Conservation (phyloP, 1,284 basidiomycete genomes). For the Fomes fomentarius region DNA sequence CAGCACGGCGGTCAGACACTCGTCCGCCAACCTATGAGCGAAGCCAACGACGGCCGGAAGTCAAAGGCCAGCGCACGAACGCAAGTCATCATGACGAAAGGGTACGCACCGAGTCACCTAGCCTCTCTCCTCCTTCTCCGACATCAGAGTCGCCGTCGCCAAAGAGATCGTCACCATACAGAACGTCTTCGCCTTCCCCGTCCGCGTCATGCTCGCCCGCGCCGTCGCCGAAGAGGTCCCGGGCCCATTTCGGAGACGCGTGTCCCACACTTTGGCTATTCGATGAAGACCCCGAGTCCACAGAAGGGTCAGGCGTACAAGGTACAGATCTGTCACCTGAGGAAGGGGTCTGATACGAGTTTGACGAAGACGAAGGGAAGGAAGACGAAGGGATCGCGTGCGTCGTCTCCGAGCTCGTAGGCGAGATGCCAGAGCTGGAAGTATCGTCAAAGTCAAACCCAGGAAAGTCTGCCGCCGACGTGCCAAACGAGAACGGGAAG, state of each 20-base stretch:
- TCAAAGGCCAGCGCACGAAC: constrained; percentile 10
- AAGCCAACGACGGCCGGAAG: neutral
- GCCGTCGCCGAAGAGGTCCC: constrained; percentile 13
- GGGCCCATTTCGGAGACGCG: constrained; percentile 12
- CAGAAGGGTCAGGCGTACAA: constrained; percentile 12
- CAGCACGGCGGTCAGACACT: neutral
- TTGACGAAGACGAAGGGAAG: neutral
- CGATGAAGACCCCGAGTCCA: constrained; percentile 1
- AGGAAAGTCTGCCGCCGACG: neutral
- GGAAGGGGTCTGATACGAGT: neutral
- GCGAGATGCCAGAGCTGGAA: neutral
- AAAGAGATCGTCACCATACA: constrained; percentile 7
- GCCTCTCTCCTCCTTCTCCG: too few relatives aligned
- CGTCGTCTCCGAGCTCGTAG: neutral
- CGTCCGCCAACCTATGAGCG: neutral
- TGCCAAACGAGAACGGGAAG: neutral
- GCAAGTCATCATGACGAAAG: constrained; percentile 1
- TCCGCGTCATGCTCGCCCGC: neutral
- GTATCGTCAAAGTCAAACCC: neutral
- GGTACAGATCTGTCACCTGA: neutral
- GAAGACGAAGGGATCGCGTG: neutral
- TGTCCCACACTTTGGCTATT: neutral
- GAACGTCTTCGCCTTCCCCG: neutral
- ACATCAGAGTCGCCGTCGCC: too few relatives aligned
- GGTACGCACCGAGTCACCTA: constrained; percentile 8